These are phyloP conservation scores for Pythium chondricola DNA, from an alignment of 352 stramenopile genomes.

Conservation along the genomic window DNA sequence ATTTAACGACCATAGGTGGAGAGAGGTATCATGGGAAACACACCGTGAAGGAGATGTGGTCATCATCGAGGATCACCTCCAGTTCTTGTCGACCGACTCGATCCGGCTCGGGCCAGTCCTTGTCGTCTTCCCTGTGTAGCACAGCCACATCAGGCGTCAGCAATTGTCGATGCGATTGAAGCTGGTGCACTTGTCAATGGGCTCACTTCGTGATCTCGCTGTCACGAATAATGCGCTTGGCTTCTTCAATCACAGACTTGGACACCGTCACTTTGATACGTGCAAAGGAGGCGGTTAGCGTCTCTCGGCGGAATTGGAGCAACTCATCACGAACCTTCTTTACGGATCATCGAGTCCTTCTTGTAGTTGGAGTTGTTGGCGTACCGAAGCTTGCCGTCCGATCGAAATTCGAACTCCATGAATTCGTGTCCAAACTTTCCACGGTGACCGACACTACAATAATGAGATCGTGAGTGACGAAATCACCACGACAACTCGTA, in stretches of 20 bases:
- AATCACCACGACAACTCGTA: too few relatives aligned
- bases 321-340: conserved; percentile 75
- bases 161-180: too few relatives aligned
- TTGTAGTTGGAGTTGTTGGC: conserved; percentile 99
- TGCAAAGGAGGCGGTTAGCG: too few relatives aligned
- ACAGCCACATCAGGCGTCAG: too few relatives aligned
- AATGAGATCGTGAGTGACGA: too few relatives aligned
- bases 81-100: conserved; percentile 92
- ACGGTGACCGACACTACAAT: conserved; percentile 82
- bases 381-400: conserved; percentile 91
- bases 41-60: conserved; percentile 97
- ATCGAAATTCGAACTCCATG: conserved; percentile 96
- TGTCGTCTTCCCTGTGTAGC: conserved; percentile 86
- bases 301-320: neutral
- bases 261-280: conserved; percentile 76
- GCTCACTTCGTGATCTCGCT: conserved; percentile 89
- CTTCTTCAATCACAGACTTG: conserved; percentile 89
- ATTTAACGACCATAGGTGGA: too few relatives aligned
- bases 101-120: conserved; percentile 94
- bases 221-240: conserved; percentile 91
- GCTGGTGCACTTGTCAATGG: neutral
- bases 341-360: conserved; percentile 96
- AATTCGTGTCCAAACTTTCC: conserved; percentile 97
- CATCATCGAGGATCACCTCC: conserved; percentile 92
- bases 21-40: too few relatives aligned